These are phyloP conservation scores for Schizothecium vesticola DNA, from an alignment of 495 filamentous ascomycete species.

Conservation along the genomic window DNA sequence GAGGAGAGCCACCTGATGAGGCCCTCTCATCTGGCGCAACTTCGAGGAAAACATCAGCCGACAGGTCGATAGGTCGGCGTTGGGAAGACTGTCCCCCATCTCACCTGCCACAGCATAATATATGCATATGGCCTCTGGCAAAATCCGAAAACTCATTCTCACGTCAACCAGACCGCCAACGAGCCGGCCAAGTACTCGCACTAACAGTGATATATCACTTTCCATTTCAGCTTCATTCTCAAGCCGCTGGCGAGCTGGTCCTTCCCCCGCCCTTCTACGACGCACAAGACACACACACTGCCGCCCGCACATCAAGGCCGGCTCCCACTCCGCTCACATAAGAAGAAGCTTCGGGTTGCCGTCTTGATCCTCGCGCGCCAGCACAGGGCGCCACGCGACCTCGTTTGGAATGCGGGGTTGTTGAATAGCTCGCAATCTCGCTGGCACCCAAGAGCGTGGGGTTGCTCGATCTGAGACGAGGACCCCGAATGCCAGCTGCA, in stretches of 20 bases:
- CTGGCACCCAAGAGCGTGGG: not conserved
- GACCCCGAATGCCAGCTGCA: slow-evolving; percentile 6
- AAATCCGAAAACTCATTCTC: not conserved
- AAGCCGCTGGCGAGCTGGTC: not conserved
- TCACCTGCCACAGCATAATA: not conserved
- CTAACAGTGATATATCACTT: slow-evolving; percentile 6
- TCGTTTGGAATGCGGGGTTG: slow-evolving; percentile 8
- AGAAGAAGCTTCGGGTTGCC: slow-evolving; percentile 6
- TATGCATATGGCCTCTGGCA: not conserved
- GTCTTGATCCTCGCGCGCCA: slow-evolving; percentile 1
- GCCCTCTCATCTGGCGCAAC: not conserved
- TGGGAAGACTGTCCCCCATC: not conserved
- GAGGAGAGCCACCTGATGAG: not conserved
- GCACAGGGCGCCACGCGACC: not conserved
- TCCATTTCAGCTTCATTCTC: not conserved
- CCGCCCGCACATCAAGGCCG: not conserved
- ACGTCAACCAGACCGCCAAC: not conserved
- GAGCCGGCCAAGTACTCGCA: not conserved
- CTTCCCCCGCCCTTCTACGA: not conserved
- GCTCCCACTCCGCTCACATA: not conserved
- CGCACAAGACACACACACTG: not conserved
- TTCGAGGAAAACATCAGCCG: not conserved
- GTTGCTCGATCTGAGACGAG: slow-evolving; percentile 1
- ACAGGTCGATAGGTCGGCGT: not conserved
- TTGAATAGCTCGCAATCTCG: not conserved